Percentiles rank a stretch among this genome's conserved stretches.
Evolutionary conservation across 2,329 filamentous ascomycete genomes (phyloP).

Genomic region (Exophiala sideris): DNA sequence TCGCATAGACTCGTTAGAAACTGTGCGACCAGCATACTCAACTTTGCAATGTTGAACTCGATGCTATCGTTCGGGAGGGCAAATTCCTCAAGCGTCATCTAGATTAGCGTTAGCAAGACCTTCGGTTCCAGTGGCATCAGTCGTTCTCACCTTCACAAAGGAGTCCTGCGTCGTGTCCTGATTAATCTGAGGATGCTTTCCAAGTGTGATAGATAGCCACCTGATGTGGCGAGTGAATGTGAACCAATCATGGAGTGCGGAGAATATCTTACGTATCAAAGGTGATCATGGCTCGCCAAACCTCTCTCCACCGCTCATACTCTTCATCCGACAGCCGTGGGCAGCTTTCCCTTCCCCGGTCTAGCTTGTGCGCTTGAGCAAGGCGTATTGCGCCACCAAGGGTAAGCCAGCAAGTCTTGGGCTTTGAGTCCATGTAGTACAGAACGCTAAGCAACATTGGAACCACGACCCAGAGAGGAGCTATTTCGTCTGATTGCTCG

Average conservation of each 20-base stretch:
- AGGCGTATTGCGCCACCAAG: slow-evolving; percentile 2
- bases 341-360: neutral
- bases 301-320: slow-evolving; percentile 5
- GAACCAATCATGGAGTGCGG: neutral
- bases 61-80: neutral
- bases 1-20: neutral
- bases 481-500: slow-evolving; percentile 4
- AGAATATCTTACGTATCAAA: slow-evolving; percentile 2
- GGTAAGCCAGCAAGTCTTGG: slow-evolving; percentile 2
- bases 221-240: neutral
- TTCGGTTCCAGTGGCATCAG: neutral
- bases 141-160: slow-evolving; percentile 1
- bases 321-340: neutral
- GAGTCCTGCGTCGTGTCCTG: neutral
- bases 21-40: neutral
- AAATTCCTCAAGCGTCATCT: slow-evolving; percentile 3
- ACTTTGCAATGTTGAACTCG: neutral
- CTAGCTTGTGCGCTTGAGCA: slow-evolving; percentile 7
- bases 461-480: neutral
- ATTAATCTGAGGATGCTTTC: neutral
- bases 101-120: neutral
- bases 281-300: slow-evolving; percentile 8
- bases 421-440: neutral
- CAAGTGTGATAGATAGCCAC: slow-evolving; percentile 5
- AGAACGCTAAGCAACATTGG: neutral